Base-by-base conservation (phyloP, 495 filamentous ascomycete genomes). In the Penicillium taxi region DNA sequence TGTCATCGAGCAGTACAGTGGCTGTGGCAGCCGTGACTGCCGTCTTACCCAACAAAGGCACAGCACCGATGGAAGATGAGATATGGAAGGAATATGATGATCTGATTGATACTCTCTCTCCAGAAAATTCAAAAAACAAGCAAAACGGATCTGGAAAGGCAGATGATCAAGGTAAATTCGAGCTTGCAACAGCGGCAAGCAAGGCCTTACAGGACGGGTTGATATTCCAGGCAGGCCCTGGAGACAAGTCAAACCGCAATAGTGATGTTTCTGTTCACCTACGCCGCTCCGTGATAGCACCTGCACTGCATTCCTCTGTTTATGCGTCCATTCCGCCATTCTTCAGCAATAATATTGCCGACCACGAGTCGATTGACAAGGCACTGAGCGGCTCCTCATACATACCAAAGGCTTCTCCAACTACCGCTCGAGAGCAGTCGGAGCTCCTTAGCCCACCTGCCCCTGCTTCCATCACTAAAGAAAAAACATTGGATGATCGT, bases 11-110 rank as follows among this genome's bases (percentile, higher is more conserved):
- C 52, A 82, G 80, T 47, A 86, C 81, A 12, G 79, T 77, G 1
- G 72, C 71, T n/a, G 60, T 66, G 48, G 57, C 67, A 35, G 69
- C 69, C 5, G 72, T 76, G 5, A 82, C 74, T 8, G 81, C 82
- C 16, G 58, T 83, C 3, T 54, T 82, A 25, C 82, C 82, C 4
- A 53, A 61, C 11, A 64, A 73, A 8, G 68, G 60, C 19, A 70
- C 74, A 6, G 75, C 69, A 6, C 69, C 78, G 4, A 78, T 66
- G 11, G 82, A 88, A 45, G 91, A 96, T 48, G 91, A 96, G 50
- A 72, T 95, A 12, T 98, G 91, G 91, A 77, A 82, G 25, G 88
- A 98, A 56, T 96, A 91, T 45, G 81, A 96, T 54, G 91, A 96
- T 51, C 66, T 94, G 11, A 73, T 96, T 35, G 84, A 84, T 44